Base-by-base conservation (phyloP, 2,329 filamentous ascomycete species). In the Cercospora zeina region DNA sequence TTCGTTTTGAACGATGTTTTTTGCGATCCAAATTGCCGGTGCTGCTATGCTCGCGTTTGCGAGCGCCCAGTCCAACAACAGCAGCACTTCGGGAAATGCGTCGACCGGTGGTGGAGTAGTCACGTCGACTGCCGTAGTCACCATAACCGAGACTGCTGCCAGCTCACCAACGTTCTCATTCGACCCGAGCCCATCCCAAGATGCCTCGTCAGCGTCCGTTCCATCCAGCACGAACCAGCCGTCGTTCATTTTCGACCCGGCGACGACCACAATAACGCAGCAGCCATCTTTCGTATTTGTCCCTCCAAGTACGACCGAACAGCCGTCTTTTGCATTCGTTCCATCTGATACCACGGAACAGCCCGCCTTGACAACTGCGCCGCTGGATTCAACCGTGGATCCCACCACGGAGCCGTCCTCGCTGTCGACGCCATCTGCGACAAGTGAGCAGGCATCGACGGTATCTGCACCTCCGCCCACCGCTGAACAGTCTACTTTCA, bases 1-100 rank as follows among this genome's bases (percentile, higher is more conserved):
- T 58, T 67, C 63, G 57, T 65, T 67, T 54, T 54, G 27, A 45
- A 19, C 30, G n/a, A 58, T 58, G 56, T 13, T 24, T 33, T 27
- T 27, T 5, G 24, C 19, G 2, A 19, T 49, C 19, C 14, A 11
- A 16, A 30, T 21, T 10, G 45, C 56, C 30, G 45, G 42, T 9
- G 39, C 37, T 4, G 30, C 34, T 24, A 42, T 64, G 27, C 13
- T 58, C 24, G 39, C 65, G 8, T 10, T 63, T 54, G 63, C 37
- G 10, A 58, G 55, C 39, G 60, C 62, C 21, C 60, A 65, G 36
- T 39, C 30, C 21, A 27, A 39, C 16, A 31, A 21, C 30, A 33
- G 24, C 56, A 50, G 16, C 34, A 34, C 56, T 19, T 58, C 56
- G 13, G n/a, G 39, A 16, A 21, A 19, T 19, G 39, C 16, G 21